Evolutionary conservation across 2,329 filamentous ascomycete species (phyloP), one percentile per base, ranked within the genome.

Genomic region (Arachnopeziza araneosa): DNA sequence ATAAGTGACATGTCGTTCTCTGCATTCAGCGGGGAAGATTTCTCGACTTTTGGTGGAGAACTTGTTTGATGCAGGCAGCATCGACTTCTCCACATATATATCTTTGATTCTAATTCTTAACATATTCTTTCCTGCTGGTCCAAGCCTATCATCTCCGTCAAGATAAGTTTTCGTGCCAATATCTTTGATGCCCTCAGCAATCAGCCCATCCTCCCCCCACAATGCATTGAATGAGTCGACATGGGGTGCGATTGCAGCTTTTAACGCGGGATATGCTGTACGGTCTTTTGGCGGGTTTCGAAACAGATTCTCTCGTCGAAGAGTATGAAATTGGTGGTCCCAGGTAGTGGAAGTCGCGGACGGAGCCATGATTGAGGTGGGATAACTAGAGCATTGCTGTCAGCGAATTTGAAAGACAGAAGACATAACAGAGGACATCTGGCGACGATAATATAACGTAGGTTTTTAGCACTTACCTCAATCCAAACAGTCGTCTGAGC

Each of bases 211-310:
- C 60, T 82, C 80, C 32, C 86, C 84, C 72, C 97, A 96, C 54
- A 98, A 81, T 56, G 87, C 87, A 79, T 99, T 96, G 84, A 97
- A 99, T 7, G 95, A 95, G 71, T 97, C 88, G 69, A 98, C 89
- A 75, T 99, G 95, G 55, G 95, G 95, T 66, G 90, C 83, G 61
- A 98, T 87, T n/a, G 93, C 90, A 63, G 84, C 83, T 69, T 93
- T 88, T 54, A 99, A 84, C 23, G 89, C 83, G 17, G 95, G 95
- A 72, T 96, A 98, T 61, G 93, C 91, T 10, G 89, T 89, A 68
- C 85, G 88, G 73, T 98, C 93, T 70, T 84, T 88, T 0, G 95
- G 93, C 21, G 95, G 93, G 67, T 96, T 87, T 70, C 85, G 83
- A 75, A 99, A 99, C 23, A 99, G 88, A 56, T 90, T 83, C 71